Evolutionary conservation across 2,329 filamentous ascomycete species (phyloP), one percentile per base, ranked within the genome.

Genomic region (Clonostachys rosea): DNA sequence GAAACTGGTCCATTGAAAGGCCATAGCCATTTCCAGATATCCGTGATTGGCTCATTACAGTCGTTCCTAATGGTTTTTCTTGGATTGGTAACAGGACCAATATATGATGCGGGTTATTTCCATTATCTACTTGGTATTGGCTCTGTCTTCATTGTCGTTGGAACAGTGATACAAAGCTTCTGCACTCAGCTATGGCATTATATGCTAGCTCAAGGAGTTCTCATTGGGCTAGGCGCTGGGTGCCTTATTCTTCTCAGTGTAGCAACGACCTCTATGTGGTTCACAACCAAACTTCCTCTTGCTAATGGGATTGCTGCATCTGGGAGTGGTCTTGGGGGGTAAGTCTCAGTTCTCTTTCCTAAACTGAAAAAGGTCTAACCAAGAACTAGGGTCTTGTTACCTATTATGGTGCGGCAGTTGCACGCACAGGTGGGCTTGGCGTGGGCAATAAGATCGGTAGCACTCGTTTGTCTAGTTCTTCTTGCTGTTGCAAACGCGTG

Each of bases 51-150:
- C 11, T 70, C 72, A 5, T 54, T 75, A 5, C 74, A 78, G 47
- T 61, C 62, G 1, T 74, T 70, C 39, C 56, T 79, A 6, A 62
- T 79, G 11, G 43, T 56, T 13, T 35, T 66, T 50, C 47, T 55
- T 2, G 59, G 56, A 39, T 34, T 55, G 46, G 46, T 59, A 46
- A 52, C 66, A 3, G 77, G 77, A 0, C 72, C 69, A 1, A 52
- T 76, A 0, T 73, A 68, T 45, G 76, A 80, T 56, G 60, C 62
- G 5, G 76, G 77, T 7, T 66, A 72, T 49, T 65, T 74, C 37
- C 62, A 64, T 14, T 49, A 54, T 5, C 59, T 78, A 1, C 47
- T 79, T 3, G 16, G 61, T 4, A 51, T 56, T 4, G 75, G 76
- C 16, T 56, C 61, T 4, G 59, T 70, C 46, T 50, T 75, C 5